Evolutionary conservation across 352 stramenopile species (phyloP), one percentile per base, ranked within the genome.

Genomic region (Phytophthora cryptogea): DNA sequence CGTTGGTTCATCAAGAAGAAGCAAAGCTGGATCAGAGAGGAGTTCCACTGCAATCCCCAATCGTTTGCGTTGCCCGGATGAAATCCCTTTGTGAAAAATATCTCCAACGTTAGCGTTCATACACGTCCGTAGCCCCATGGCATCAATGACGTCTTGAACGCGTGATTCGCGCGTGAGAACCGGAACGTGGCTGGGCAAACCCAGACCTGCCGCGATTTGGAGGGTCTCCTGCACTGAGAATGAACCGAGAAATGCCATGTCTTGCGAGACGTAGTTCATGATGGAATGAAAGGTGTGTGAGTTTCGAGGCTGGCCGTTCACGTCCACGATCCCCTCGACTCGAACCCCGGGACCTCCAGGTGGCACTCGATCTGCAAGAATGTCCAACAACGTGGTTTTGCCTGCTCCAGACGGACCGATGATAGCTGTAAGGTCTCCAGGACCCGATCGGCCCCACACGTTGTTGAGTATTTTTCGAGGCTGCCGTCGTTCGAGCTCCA

Each of bases 1-100:
- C 0, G 94, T 99, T 2, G 95, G 94, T 54, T 98, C 96, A 53
- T 98, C 95, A 17, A 99, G 72, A 26, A 99, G 88, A 32, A 99
- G 60, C 30, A 99, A 71, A n/a, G 94, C 91, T 44, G 96, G 96
- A 55, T 98, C 96, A 0, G 90, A 86, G 0, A 98, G 85, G 32
- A 99, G 68, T 72, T 99, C 94, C 13, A 97, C 69, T 4, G 83
- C 96, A 57, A 99, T 98, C 1, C 89, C 91, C 13, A 98, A 77
- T 14, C 95, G 68, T 63, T 98, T 97, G 39, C 85, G 83, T 65
- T 99, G 75, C 77, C 90, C 76, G 77, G 90, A 73, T 0, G 80
- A 91, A 37, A 97, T 81, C 0, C 89, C 90, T 61, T 94, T 89
- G 62, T 86, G 74, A 46, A 96, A 96, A 3, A 95, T 60, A 60